phyloP scores from a whole-genome alignment of 2,329 filamentous ascomycete species.

The Alternaria tenuissima region DNA sequence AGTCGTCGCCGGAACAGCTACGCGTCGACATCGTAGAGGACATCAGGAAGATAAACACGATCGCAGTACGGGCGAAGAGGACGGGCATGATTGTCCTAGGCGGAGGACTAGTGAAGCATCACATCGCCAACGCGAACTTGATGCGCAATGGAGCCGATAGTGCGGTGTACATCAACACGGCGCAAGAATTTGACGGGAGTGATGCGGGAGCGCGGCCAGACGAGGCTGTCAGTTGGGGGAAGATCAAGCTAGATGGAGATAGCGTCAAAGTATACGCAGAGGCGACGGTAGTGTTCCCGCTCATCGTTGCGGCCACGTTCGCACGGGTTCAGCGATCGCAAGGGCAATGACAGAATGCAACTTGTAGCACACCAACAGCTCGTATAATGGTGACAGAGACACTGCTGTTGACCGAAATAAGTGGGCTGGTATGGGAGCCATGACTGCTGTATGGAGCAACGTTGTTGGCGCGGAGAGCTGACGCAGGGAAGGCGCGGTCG shows the following conservation, averaged over 20 bases:
- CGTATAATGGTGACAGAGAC: background rate
- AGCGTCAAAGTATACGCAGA: slow-evolving; percentile 84
- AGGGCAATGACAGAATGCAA: background rate
- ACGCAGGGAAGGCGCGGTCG: slow-evolving; percentile 33
- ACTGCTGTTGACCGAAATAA: background rate
- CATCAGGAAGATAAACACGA: slow-evolving; percentile 89
- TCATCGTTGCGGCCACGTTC: slow-evolving; percentile 73
- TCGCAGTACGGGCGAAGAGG: slow-evolving; percentile 84
- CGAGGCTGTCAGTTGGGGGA: slow-evolving; percentile 98
- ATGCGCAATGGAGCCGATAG: slow-evolving; percentile 98
- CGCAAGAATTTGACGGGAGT: slow-evolving; percentile 95
- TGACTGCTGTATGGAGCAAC: slow-evolving; percentile 19
- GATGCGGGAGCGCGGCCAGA: slow-evolving; percentile 95
- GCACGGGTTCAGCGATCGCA: slow-evolving; percentile 50
- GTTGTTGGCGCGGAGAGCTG: slow-evolving; percentile 25
- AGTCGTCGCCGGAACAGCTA: slow-evolving; percentile 80
- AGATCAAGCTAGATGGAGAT: slow-evolving; percentile 89
- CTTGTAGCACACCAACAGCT: background rate
- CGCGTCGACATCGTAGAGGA: slow-evolving; percentile 93
- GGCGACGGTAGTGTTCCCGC: slow-evolving; percentile 71
- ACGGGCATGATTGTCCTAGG: slow-evolving; percentile 96
- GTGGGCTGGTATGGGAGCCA: slow-evolving; percentile 1
- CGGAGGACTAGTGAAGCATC: slow-evolving; percentile 95
- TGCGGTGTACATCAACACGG: slow-evolving; percentile 97
- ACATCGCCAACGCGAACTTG: slow-evolving; percentile 95